phyloP scores from a whole-genome alignment of 116 monocot genomes.

The Phalaenopsis hybrid region DNA sequence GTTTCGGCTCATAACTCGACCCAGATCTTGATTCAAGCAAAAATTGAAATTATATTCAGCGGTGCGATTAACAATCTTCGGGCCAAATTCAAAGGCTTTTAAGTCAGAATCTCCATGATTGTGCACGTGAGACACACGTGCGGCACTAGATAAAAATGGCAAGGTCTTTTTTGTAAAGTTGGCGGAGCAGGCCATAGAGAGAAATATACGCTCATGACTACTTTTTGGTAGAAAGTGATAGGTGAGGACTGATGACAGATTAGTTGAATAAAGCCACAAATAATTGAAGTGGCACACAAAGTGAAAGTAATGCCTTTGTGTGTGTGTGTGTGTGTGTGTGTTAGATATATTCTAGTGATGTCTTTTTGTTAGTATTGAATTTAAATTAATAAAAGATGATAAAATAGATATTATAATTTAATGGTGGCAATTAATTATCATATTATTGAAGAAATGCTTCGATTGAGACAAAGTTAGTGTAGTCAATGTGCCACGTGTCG shows the following conservation, averaged over 20 bases:
- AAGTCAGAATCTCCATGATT: neutral
- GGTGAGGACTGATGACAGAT: neutral
- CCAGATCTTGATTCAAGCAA: too few relatives aligned
- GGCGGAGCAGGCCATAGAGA: neutral
- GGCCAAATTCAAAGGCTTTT: neutral
- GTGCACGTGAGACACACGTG: neutral
- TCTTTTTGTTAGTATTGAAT: neutral
- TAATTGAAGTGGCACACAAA: neutral
- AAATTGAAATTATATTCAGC: too few relatives aligned
- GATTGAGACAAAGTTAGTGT: too few relatives aligned
- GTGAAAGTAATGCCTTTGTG: too few relatives aligned
- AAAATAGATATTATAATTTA: neutral
- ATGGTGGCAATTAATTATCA: too few relatives aligned
- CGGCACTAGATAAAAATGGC: neutral
- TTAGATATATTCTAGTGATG: too few relatives aligned
- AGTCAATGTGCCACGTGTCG: too few relatives aligned
- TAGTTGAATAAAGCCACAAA: conserved; percentile 1
- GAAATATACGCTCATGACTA: neutral
- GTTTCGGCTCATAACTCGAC: too few relatives aligned
- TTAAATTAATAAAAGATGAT: neutral
- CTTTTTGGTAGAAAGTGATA: neutral
- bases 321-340: too few relatives aligned
- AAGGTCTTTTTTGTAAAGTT: too few relatives aligned
- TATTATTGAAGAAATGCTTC: too few relatives aligned
- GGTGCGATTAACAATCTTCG: too few relatives aligned